phyloP scores from a whole-genome alignment of 2,329 filamentous ascomycete species.

The Scytalidium sp. region DNA sequence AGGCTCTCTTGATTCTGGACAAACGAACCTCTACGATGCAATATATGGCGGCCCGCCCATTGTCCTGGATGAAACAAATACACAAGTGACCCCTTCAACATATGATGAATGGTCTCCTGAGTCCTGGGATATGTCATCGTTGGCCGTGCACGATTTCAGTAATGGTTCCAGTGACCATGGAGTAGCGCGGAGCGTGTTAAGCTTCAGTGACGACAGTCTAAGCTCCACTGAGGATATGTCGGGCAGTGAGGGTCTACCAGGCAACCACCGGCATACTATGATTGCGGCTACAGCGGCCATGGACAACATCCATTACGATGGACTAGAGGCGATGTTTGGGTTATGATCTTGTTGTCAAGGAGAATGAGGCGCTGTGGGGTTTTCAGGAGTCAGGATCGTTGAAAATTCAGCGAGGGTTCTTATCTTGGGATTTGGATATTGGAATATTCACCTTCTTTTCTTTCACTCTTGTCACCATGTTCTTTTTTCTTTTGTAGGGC shows the following conservation, averaged over 20 bases:
- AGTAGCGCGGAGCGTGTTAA: slow-evolving; percentile 51
- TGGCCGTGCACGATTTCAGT: slow-evolving; percentile 33
- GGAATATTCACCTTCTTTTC: not conserved
- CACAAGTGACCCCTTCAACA: slow-evolving; percentile 9
- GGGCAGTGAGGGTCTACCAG: slow-evolving; percentile 14
- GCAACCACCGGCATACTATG: not conserved
- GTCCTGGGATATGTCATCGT: slow-evolving; percentile 43
- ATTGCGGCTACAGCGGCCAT: not conserved
- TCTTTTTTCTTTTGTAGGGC: no score
- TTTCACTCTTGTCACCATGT: no score
- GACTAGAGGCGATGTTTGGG: slow-evolving; percentile 5
- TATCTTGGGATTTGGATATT: not conserved
- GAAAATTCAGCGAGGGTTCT: not conserved
- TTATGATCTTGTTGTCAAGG: not conserved
- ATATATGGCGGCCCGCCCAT: slow-evolving; percentile 67
- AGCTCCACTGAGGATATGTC: slow-evolving; percentile 46
- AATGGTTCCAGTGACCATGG: slow-evolving; percentile 14
- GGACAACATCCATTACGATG: slow-evolving; percentile 1
- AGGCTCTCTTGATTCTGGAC: slow-evolving; percentile 74
- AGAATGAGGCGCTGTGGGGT: not conserved
- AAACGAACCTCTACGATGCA: slow-evolving; percentile 80
- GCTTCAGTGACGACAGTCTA: slow-evolving; percentile 58
- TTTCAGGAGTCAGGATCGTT: not conserved
- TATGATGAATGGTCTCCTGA: slow-evolving; percentile 53
- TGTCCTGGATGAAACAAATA: slow-evolving; percentile 7